These are phyloP conservation scores for Microcyclospora tardicrescens DNA, from an alignment of 2,329 filamentous ascomycete genomes.

Conservation along the genomic window DNA sequence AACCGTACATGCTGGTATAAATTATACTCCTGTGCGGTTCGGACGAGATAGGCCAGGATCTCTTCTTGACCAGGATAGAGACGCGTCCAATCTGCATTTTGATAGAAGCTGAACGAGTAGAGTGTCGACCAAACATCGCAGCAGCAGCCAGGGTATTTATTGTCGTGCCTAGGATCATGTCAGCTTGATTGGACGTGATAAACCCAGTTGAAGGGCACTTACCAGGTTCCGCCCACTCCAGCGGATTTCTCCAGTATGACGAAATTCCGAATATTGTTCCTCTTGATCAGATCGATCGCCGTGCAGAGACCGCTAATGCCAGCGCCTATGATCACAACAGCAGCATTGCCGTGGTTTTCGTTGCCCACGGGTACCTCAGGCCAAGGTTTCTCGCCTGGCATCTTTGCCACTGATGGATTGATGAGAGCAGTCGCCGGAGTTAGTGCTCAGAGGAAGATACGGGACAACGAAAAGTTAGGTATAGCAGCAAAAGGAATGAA, in stretches of 20 bases:
- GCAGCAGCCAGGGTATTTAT: slow-evolving; percentile 39
- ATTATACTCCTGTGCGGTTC: slow-evolving; percentile 40
- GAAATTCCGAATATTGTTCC: slow-evolving; percentile 41
- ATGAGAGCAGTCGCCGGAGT: too few relatives aligned
- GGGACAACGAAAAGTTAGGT: too few relatives aligned
- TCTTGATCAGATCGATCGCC: slow-evolving; percentile 44
- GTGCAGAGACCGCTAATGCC: slow-evolving; percentile 37
- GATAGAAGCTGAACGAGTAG: slow-evolving; percentile 49
- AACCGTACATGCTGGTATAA: slow-evolving; percentile 47
- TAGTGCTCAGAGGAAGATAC: too few relatives aligned
- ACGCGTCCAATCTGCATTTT: slow-evolving; percentile 45
- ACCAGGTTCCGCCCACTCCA: slow-evolving; percentile 41
- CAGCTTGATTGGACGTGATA: neutral
- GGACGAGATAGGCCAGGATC: slow-evolving; percentile 43
- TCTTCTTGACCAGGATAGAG: slow-evolving; percentile 49
- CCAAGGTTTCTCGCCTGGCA: slow-evolving; percentile 32
- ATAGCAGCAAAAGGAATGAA: too few relatives aligned
- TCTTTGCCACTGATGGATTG: slow-evolving; percentile 8
- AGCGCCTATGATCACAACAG: slow-evolving; percentile 46
- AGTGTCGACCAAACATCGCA: slow-evolving; percentile 38
- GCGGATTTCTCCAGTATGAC: slow-evolving; percentile 45
- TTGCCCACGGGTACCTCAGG: slow-evolving; percentile 35
- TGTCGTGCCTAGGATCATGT: slow-evolving; percentile 27
- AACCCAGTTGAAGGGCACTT: slow-evolving; percentile 3
- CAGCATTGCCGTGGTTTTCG: slow-evolving; percentile 38